Evolutionary conservation across 805 yeast genomes (phyloP), one percentile per base, ranked within the genome.

Genomic region (Scheffersomyces spartinae): DNA sequence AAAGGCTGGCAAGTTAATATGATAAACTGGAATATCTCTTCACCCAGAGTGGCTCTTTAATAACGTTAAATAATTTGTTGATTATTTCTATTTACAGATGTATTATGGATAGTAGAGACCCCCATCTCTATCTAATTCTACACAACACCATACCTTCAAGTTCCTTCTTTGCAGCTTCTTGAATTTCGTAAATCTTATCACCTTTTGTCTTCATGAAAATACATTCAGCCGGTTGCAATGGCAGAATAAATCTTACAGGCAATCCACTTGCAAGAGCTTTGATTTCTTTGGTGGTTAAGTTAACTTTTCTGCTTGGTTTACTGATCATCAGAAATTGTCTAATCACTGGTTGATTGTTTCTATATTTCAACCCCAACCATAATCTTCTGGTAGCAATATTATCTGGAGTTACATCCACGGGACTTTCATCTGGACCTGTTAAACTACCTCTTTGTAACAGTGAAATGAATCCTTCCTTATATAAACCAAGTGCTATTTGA

Each of bases 301-400:
- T 53, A 12, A 86, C 79, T 46, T 76, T 67, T 46, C 88, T 67
- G 42, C 77, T 82, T 20, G 98, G 97, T 43, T 79, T 85, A 23
- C 91, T 78, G 16, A 91, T 72, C 39, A 88, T 61, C 16, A 70
- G 64, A 40, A 85, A 70, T 28, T 71, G 67, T 36, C 73, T 65
- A 35, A 91, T 61, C 10, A 91, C 94, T 0, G 95, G 78, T 38
- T 64, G 61, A 43, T 77, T 72, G 36, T 83, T 71, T 45, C 88
- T 71, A 51, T 91, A 91, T 49, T 91, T 91, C 48, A 91, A 61
- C 2, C 86, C 93, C 12, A 91, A 51, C 98, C 98, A 91, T 26
- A 91, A 64, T 39, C 94, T 68, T 44, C 97, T 73, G 1, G 86
- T 68, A 11, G 94, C 54, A 16, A 91, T 71, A 45, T 88, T 86